Conservation (phyloP, 805 yeast genomes). For the Starmera caribaea region DNA sequence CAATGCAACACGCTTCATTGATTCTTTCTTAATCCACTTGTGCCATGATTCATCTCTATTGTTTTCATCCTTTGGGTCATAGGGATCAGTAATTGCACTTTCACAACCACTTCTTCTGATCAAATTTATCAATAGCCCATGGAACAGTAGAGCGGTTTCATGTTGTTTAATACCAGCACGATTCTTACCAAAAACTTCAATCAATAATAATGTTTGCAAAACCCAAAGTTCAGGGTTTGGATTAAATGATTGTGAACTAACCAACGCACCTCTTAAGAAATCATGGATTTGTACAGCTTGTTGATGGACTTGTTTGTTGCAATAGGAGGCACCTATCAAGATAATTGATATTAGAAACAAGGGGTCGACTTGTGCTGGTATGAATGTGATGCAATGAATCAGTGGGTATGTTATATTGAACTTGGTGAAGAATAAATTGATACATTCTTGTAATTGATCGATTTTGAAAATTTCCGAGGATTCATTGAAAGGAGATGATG, state of each 20-base stretch:
- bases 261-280: not conserved
- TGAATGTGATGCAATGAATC: not conserved
- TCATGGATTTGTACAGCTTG: constrained; percentile 1
- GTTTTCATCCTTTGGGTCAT: not conserved
- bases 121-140: not conserved
- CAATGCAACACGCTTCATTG: not conserved
- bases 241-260: not conserved
- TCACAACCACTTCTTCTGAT: not conserved
- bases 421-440: not conserved
- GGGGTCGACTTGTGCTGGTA: not conserved
- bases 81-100: not conserved
- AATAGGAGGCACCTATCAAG: not conserved
- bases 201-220: not conserved
- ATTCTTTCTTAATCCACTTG: not conserved
- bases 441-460: not conserved
- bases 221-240: constrained; percentile 1
- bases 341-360: not conserved
- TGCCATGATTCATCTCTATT: not conserved
- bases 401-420: not conserved
- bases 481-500: not conserved
- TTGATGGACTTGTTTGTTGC: not conserved
- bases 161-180: constrained; percentile 1
- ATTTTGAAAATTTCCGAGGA: not conserved
- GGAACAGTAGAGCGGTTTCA: not conserved
- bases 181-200: constrained; percentile 1